Base-by-base conservation (phyloP, 371 early-diverging fungal genomes). In the Conidiobolus incongruus region DNA sequence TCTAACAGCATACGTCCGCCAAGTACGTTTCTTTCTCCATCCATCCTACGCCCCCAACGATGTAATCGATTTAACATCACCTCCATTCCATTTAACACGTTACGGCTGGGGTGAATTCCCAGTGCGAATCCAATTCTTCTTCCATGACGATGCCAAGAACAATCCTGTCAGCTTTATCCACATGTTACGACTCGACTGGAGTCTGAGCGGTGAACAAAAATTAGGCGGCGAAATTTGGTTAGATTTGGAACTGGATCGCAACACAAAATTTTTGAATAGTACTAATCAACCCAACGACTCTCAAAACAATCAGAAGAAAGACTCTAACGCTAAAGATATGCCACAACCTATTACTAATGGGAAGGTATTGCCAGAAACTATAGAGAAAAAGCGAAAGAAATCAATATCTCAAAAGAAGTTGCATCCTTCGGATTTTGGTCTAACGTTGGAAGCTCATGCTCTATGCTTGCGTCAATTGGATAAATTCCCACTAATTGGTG, bases 61-160 rank as follows among this genome's bases (percentile, higher is more conserved):
- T 52, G 67, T 87, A 4, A 67, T 91, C 4, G 89, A 86, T 26
- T 67, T 91, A 1, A 55, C 57, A 0, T 66, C 69, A 29, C 72
- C 92, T 0, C 86, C 81, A 0, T 88, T 86, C 50, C 75, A 77
- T 43, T 49, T 91, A 35, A 77, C 77, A 8, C 66, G 88, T 1
- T 67, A 70, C 45, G 94, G 90, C 0, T 93, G 91, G 91, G 94
- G 94, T 5, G 92, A 93, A 56, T 90, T 87, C 46, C 85, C 89
- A 11, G 60, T 90, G 35, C 68, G 85, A 19, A 55, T 88, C 12
- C 78, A 83, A 44, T 40, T 93, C 8, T 71, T 66, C 48, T 90
- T 92, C 58, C 64, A 65, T 13, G 82, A 84, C 48, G 67, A 66
- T 45, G 52, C 55, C 2, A 59, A 73, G 30, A 92, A 91, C 56